Evolutionary conservation across 1,284 basidiomycete species (phyloP).

Genomic region (Phellinidium pouzarii): DNA sequence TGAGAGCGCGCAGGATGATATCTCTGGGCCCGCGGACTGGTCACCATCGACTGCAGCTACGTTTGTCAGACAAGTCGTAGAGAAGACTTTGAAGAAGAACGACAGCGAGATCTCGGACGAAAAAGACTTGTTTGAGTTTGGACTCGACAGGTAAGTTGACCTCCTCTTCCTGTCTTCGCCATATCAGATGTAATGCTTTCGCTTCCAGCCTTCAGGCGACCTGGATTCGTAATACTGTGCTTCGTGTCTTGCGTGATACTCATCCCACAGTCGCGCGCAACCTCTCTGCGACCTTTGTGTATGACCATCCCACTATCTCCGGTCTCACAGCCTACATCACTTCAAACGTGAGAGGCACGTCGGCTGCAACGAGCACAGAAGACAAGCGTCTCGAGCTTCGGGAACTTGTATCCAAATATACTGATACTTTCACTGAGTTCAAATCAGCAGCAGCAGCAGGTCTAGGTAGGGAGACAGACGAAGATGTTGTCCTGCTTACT

Average conservation of each 20-base stretch:
- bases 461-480: not conserved
- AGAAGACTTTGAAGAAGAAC: constrained; percentile 10
- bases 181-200: not conserved
- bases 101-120: constrained; percentile 20
- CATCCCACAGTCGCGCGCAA: constrained; percentile 20
- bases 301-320: constrained; percentile 24
- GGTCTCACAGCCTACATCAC: constrained; percentile 9
- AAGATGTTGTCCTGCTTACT: constrained; percentile 29
- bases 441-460: not conserved
- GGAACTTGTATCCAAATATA: constrained; percentile 30
- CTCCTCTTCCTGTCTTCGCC: not conserved
- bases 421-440: constrained; percentile 23
- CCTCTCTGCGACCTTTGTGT: constrained; percentile 24
- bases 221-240: constrained; percentile 27
- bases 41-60: not conserved
- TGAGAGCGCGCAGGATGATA: constrained; percentile 13
- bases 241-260: constrained; percentile 22
- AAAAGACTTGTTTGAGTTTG: constrained; percentile 35
- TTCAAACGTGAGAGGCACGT: too few species aligned
- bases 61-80: constrained; percentile 19
- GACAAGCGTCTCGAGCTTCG: constrained; percentile 23
- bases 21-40: constrained; percentile 18
- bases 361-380: constrained; percentile 4
- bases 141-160: constrained; percentile 35
- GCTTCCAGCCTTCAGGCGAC: constrained; percentile 35